Base-by-base conservation (phyloP, 805 yeast species). In the Hyphopichia homilentoma region DNA sequence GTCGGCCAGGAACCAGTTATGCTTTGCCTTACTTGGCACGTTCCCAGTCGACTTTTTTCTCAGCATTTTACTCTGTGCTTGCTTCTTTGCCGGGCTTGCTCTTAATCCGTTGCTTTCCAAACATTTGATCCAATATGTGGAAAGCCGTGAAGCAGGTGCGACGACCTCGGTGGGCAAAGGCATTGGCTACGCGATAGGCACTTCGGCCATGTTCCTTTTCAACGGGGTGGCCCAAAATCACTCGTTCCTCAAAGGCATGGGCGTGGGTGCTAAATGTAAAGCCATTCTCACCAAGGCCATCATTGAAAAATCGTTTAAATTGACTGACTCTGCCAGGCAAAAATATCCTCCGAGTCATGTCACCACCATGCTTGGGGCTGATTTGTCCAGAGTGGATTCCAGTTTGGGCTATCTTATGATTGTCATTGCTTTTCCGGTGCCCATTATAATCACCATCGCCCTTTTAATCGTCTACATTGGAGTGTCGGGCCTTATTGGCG, bases 141-240 rank as follows among this genome's bases (percentile, higher is more conserved):
- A 57, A 32, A 16, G 19, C 3, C 42, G 45, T 22, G 44, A 52
- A 2, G 18, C 40, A 11, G 57, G 58, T 2, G n/a, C 40, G 4
- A 42, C 41, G 4, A 27, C 25, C 5, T 20, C 31, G 19, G 81
- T 72, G 43, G 80, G 78, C 14, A 59, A 54, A 16, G 95, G 93
- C 33, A 65, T 81, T 15, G 94, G 89, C 5, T 79, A 73, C 43
- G 81, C 86, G 3, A 60, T 84, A 23, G 93, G 88, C n/a, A 67
- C 81, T 7, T 64, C 78, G 23, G 38, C 60, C 0, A 58, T 86
- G 51, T 69, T 79, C 7, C 32, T 29, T 17, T 8, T 35, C 2
- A 24, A 36, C 21, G 41, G 42, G 3, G 6, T 40, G 11, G 18
- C 34, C 5, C 36, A 39, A 16, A 38, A 43, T 26, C 44, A 45